Evolutionary conservation across 2,329 filamentous ascomycete genomes (phyloP).

Genomic region (Pseudogymnoascus sp.): DNA sequence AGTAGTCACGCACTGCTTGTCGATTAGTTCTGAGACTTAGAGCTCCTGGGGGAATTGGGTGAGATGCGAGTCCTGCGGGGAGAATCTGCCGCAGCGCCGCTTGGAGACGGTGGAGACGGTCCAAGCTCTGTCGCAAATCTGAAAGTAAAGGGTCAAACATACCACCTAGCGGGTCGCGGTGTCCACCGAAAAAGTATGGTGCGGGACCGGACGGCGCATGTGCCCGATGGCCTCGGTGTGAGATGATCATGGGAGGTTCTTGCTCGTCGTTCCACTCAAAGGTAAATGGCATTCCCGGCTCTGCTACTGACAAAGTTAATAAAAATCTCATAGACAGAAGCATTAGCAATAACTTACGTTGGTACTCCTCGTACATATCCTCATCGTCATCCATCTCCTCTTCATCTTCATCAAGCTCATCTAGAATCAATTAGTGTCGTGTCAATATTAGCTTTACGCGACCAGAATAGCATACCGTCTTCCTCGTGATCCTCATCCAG

Average conservation of each 20-base stretch:
- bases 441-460: not conserved
- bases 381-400: slow-evolving; percentile 61
- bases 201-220: slow-evolving; percentile 48
- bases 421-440: slow-evolving; percentile 9
- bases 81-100: not conserved
- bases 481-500: slow-evolving; percentile 53
- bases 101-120: not conserved
- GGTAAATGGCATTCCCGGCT: slow-evolving; percentile 34
- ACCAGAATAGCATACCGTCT: slow-evolving; percentile 35
- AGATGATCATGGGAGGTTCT: slow-evolving; percentile 37
- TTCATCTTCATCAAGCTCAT: slow-evolving; percentile 56
- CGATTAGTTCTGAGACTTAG: slow-evolving; percentile 23
- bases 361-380: slow-evolving; percentile 52
- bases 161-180: slow-evolving; percentile 46
- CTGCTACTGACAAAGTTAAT: slow-evolving; percentile 15
- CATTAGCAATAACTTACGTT: slow-evolving; percentile 36
- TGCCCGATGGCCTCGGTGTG: slow-evolving; percentile 41
- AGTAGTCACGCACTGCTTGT: slow-evolving; percentile 26
- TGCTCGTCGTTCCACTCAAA: slow-evolving; percentile 52
- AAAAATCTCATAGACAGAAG: not conserved
- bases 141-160: slow-evolving; percentile 25
- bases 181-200: slow-evolving; percentile 50
- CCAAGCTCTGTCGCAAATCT: not conserved
- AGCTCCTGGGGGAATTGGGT: not conserved
- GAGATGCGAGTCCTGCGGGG: not conserved